Conservation (phyloP, 2,329 filamentous ascomycete species). For the Phialemoniopsis sp. region DNA sequence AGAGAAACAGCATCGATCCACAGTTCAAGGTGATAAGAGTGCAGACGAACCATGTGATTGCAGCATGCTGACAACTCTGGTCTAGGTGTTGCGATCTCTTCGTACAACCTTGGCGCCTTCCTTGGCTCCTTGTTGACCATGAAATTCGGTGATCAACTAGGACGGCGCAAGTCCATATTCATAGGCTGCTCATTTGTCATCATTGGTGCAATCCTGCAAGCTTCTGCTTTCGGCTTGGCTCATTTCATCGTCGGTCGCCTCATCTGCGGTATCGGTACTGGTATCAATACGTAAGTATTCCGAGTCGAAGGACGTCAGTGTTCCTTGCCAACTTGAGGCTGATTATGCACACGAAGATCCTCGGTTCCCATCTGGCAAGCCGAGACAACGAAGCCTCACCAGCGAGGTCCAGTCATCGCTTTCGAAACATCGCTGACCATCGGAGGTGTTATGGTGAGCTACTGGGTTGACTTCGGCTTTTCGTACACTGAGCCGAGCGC, state of each 20-base stretch:
- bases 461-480: slow-evolving; percentile 58
- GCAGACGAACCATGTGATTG: no score
- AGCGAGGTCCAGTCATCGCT: slow-evolving; percentile 58
- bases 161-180: slow-evolving; percentile 34
- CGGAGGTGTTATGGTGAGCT: slow-evolving; percentile 51
- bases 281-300: slow-evolving; percentile 32
- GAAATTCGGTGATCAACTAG: slow-evolving; percentile 33
- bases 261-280: slow-evolving; percentile 37
- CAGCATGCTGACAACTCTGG: not conserved
- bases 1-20: slow-evolving; percentile 38
- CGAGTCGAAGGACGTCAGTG: no score
- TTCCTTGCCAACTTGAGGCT: no score
- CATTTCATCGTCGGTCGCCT: slow-evolving; percentile 41
- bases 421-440: slow-evolving; percentile 57
- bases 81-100: slow-evolving; percentile 27
- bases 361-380: slow-evolving; percentile 56
- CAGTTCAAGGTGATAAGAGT: slow-evolving; percentile 45
- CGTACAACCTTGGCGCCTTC: slow-evolving; percentile 24
- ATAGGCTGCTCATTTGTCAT: slow-evolving; percentile 35
- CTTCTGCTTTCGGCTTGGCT: slow-evolving; percentile 27
- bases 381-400: slow-evolving; percentile 52
- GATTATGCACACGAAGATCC: no score
- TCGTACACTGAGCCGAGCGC: slow-evolving; percentile 42
- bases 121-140: slow-evolving; percentile 20
- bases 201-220: slow-evolving; percentile 34